These are phyloP conservation scores for Aspergillus alliaceus DNA, from an alignment of 2,329 filamentous ascomycete genomes.

Conservation along the genomic window DNA sequence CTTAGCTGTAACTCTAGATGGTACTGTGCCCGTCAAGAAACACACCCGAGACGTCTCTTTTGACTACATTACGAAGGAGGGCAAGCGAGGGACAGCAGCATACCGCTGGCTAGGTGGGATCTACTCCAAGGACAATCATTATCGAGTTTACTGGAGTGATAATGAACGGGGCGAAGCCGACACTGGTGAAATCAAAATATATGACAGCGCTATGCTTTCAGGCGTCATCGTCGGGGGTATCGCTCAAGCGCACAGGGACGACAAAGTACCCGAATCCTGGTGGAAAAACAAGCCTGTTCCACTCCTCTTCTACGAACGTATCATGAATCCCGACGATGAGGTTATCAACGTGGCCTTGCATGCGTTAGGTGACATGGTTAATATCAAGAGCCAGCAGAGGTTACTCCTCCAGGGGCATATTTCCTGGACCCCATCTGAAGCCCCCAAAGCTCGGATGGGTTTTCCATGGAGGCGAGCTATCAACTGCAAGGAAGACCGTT, in stretches of 20 bases:
- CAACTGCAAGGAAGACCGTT: conserved; percentile 1
- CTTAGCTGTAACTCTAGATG: conserved; percentile 25
- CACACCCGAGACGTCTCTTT: conserved; percentile 30
- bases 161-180: conserved; percentile 26
- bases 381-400: neutral
- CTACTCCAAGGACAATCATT: conserved; percentile 24
- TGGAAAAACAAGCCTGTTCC: conserved; percentile 23
- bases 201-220: conserved; percentile 28
- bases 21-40: conserved; percentile 8
- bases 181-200: conserved; percentile 24
- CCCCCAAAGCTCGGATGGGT: neutral
- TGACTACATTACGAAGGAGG: conserved; percentile 20
- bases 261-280: conserved; percentile 27
- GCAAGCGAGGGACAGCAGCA: conserved; percentile 15
- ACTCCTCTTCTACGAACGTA: conserved; percentile 36
- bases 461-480: conserved; percentile 10
- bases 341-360: conserved; percentile 16
- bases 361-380: conserved; percentile 15
- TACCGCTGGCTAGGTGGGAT: conserved; percentile 43
- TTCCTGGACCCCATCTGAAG: conserved; percentile 5
- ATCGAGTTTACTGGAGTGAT: conserved; percentile 35
- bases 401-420: conserved; percentile 8
- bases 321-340: conserved; percentile 25
- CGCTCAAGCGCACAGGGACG: conserved; percentile 6
- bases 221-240: conserved; percentile 31